These are phyloP conservation scores for Fonsecaea pedrosoi DNA, from an alignment of 2,329 filamentous ascomycete species.

Conservation along the genomic window DNA sequence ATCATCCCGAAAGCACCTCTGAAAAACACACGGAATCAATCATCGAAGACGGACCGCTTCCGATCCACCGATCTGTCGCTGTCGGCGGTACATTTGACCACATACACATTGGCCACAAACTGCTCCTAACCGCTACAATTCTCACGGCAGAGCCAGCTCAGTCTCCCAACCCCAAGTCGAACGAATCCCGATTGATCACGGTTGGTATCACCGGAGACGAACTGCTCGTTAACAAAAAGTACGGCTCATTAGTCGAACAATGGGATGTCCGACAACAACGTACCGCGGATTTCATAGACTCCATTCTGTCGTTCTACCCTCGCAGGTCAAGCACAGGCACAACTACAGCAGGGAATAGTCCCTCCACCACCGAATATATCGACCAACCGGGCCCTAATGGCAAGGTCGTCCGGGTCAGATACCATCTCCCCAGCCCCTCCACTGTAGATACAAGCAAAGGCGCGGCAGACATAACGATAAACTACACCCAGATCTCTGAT, in stretches of 20 bases:
- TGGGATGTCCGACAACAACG: slow-evolving; percentile 76
- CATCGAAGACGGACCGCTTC: slow-evolving; percentile 23
- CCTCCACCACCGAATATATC: slow-evolving; percentile 42
- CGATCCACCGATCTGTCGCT: slow-evolving; percentile 68
- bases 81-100: slow-evolving; percentile 97
- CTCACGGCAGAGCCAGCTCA: slow-evolving; percentile 67
- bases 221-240: slow-evolving; percentile 87
- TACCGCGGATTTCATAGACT: slow-evolving; percentile 73
- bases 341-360: neutral
- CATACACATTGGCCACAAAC: slow-evolving; percentile 91
- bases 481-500: slow-evolving; percentile 85
- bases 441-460: neutral
- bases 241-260: slow-evolving; percentile 76
- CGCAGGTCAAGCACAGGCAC: slow-evolving; percentile 45
- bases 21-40: neutral
- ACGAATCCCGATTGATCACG: slow-evolving; percentile 59
- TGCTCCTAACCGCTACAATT: slow-evolving; percentile 87
- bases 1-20: slow-evolving; percentile 1
- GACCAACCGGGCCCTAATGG: slow-evolving; percentile 49
- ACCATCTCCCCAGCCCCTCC: slow-evolving; percentile 50
- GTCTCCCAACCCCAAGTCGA: slow-evolving; percentile 49
- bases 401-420: slow-evolving; percentile 46
- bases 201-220: slow-evolving; percentile 89
- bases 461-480: slow-evolving; percentile 62
- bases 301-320: slow-evolving; percentile 65